Conservation (phyloP, 2,329 filamentous ascomycete species). For the Elsinoe necatrix region DNA sequence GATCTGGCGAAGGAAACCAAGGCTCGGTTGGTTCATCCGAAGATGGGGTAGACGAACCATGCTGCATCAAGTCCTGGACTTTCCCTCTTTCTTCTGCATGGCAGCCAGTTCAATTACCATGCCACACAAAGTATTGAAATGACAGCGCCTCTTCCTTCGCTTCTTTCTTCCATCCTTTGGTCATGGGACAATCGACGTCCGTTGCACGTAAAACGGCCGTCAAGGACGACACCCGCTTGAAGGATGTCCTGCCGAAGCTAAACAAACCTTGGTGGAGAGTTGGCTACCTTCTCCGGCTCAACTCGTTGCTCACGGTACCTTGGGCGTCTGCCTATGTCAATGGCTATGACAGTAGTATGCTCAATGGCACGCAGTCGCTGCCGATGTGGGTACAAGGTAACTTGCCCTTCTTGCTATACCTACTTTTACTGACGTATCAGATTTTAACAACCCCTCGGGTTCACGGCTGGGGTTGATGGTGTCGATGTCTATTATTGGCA, state of each 20-base stretch:
- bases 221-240: constrained; percentile 10
- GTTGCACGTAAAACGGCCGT: not conserved
- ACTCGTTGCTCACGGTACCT: constrained; percentile 8
- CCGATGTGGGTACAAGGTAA: constrained; percentile 7
- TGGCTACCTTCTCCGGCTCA: constrained; percentile 2
- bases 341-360: constrained; percentile 14
- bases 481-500: constrained; percentile 19
- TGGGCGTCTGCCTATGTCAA: not conserved
- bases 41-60: constrained; percentile 1
- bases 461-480: constrained; percentile 20
- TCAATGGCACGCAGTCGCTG: constrained; percentile 7
- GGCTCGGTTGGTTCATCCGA: not conserved
- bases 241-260: constrained; percentile 1
- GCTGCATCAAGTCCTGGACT: not conserved
- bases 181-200: not conserved
- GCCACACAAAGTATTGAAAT: not conserved
- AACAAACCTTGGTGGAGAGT: constrained; percentile 10
- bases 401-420: not conserved
- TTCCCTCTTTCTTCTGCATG: not conserved
- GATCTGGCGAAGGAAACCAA: not conserved
- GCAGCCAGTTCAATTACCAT: not conserved
- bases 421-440: not conserved
- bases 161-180: not conserved
- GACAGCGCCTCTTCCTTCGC: not conserved
- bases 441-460: constrained; percentile 19